A percentile compares a stretch with the other conserved stretches of the same genome.
These are phyloP conservation scores for Alternaria ventricosa DNA, from an alignment of 2,329 filamentous ascomycete species.

Conservation along the genomic window DNA sequence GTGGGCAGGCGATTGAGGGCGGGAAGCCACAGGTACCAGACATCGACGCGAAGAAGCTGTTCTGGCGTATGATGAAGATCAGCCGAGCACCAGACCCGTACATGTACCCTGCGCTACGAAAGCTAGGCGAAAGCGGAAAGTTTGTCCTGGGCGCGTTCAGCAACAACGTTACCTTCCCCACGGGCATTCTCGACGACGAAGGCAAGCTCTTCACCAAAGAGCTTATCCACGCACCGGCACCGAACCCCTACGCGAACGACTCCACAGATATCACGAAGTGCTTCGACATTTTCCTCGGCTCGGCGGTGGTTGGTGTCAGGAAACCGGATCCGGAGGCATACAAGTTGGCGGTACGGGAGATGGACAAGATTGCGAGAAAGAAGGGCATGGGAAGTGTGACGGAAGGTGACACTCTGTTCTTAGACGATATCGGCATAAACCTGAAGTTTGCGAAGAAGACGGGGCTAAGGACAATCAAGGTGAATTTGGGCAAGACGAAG, in stretches of 20 bases:
- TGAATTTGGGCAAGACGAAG: conserved; percentile 76
- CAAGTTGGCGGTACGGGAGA: conserved; percentile 69
- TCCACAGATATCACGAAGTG: conserved; percentile 63
- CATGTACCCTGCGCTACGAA: conserved; percentile 83
- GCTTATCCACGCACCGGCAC: conserved; percentile 29
- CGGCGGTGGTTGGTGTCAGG: conserved; percentile 82
- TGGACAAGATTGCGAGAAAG: conserved; percentile 67
- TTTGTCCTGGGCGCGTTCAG: conserved; percentile 75
- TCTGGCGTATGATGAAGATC: conserved; percentile 89
- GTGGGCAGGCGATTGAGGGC: conserved; percentile 40
- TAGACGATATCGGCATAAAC: conserved; percentile 96
- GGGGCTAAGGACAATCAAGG: conserved; percentile 86
- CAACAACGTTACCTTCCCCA: conserved; percentile 88
- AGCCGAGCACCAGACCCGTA: conserved; percentile 76
- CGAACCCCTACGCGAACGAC: conserved; percentile 35
- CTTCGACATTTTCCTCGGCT: conserved; percentile 89
- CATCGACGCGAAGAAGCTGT: conserved; percentile 79
- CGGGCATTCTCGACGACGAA: conserved; percentile 70
- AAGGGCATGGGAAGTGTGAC: conserved; percentile 62
- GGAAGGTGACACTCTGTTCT: conserved; percentile 76
- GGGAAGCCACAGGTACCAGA: conserved; percentile 67
- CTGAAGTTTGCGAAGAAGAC: conserved; percentile 76
- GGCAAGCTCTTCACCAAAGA: conserved; percentile 50
- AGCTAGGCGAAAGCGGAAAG: conserved; percentile 60
- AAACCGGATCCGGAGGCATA: conserved; percentile 90